A percentile compares a stretch with the other conserved stretches of the same genome.
phyloP scores from a whole-genome alignment of 78 protist genomes.

The Anaeramoeba flamelloides region DNA sequence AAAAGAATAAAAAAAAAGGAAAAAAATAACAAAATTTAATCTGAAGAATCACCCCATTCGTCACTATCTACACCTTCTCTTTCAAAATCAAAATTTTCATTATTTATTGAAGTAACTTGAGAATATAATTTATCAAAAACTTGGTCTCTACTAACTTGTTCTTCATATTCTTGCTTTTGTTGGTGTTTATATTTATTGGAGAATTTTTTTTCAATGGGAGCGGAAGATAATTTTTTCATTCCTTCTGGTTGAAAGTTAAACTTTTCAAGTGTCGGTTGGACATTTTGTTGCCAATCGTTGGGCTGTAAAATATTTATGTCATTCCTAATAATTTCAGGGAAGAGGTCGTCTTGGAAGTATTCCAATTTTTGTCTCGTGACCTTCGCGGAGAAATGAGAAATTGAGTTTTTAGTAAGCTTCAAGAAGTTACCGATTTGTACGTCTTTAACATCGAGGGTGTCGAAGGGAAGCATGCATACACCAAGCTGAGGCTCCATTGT shows the following conservation, averaged over 20 bases:
- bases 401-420: background rate
- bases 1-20: too few species aligned
- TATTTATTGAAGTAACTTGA: too few species aligned
- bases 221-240: background rate
- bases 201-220: too few species aligned
- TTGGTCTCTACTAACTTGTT: too few species aligned
- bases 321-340: background rate
- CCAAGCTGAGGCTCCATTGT: background rate
- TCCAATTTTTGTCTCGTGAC: background rate
- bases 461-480: background rate
- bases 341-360: background rate
- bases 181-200: too few species aligned
- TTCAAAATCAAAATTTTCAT: too few species aligned
- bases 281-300: background rate
- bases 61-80: too few species aligned
- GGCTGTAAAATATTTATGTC: background rate
- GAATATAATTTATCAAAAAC: too few species aligned
- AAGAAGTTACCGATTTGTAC: background rate
- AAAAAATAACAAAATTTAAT: too few species aligned
- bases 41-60: too few species aligned
- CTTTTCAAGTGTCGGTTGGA: background rate
- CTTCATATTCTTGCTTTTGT: too few species aligned
- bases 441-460: background rate
- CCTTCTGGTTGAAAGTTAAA: background rate
- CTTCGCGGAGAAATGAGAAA: background rate